These are phyloP conservation scores for Acanthamoeba divionensis DNA, from an alignment of 208 protist genomes.

Conservation along the genomic window DNA sequence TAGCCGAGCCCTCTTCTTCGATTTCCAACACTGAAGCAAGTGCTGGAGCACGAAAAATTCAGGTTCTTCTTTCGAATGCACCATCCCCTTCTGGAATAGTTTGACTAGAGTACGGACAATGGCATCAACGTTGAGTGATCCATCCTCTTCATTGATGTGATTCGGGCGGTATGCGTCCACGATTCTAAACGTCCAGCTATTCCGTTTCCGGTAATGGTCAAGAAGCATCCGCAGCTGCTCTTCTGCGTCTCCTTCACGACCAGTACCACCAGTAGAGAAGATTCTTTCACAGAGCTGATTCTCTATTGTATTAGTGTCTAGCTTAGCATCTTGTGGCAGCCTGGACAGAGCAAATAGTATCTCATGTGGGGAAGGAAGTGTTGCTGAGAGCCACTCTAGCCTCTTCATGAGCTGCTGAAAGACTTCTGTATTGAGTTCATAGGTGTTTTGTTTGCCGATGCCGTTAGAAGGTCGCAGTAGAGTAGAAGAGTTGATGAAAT, in stretches of 20 bases:
- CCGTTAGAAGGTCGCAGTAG: neutral
- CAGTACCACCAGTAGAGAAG: no score
- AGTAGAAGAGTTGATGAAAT: constrained; percentile 49
- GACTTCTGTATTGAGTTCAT: neutral
- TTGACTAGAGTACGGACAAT: neutral
- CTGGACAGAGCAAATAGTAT: constrained; percentile 14
- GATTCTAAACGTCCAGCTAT: neutral
- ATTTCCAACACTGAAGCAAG: constrained; percentile 23
- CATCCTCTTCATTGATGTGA: neutral
- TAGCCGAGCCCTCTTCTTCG: no score
- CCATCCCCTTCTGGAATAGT: constrained; percentile 13
- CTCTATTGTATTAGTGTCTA: no score
- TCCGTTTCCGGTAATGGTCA: neutral
- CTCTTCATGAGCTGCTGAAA: neutral
- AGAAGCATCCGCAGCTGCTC: no score
- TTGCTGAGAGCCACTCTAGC: neutral
- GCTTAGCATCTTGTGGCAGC: neutral
- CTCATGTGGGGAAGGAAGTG: neutral
- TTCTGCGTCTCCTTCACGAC: no score
- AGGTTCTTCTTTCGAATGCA: neutral
- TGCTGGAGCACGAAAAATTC: constrained; percentile 4
- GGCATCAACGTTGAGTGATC: constrained; percentile 16
- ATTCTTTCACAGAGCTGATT: no score
- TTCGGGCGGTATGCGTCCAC: neutral
- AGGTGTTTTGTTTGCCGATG: neutral